Conservation (phyloP, 2,329 filamentous ascomycete species). For the Endoconidiophora polonica region DNA sequence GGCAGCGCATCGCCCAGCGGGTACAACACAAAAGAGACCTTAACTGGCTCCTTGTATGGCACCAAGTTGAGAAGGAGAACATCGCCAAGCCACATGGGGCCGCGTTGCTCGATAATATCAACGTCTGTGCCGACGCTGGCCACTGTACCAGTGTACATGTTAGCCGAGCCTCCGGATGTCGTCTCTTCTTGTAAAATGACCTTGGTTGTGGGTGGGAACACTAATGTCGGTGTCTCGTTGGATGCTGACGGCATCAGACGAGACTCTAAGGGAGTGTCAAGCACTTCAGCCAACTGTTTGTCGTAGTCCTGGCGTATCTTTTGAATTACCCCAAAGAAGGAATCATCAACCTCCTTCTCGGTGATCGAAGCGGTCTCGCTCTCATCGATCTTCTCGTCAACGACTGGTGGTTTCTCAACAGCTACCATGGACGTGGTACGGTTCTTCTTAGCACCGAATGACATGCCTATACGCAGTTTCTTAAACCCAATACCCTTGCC, state of each 20-base stretch:
- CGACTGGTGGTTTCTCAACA: conserved; percentile 53
- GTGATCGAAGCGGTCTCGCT: conserved; percentile 46
- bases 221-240: conserved; percentile 60
- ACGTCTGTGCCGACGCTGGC: conserved; percentile 59
- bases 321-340: conserved; percentile 54
- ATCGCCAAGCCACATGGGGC: conserved; percentile 84
- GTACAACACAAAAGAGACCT: conserved; percentile 85
- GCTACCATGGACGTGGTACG: conserved; percentile 42
- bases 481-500: conserved; percentile 56
- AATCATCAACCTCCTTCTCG: conserved; percentile 61
- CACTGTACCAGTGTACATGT: conserved; percentile 83
- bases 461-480: conserved; percentile 60
- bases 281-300: conserved; percentile 40
- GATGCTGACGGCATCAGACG: conserved; percentile 52
- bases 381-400: conserved; percentile 62
- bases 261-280: conserved; percentile 39
- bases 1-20: conserved; percentile 64
- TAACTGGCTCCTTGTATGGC: conserved; percentile 78
- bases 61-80: conserved; percentile 69
- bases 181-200: conserved; percentile 56
- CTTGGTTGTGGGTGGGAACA: conserved; percentile 49
- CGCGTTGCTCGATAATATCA: conserved; percentile 69
- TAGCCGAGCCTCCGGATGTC: conserved; percentile 49
- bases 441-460: conserved; percentile 71
- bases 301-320: conserved; percentile 60